These are phyloP conservation scores for Nicotiana paniculata DNA, from an alignment of 257 asterid genomes.

Conservation along the genomic window DNA sequence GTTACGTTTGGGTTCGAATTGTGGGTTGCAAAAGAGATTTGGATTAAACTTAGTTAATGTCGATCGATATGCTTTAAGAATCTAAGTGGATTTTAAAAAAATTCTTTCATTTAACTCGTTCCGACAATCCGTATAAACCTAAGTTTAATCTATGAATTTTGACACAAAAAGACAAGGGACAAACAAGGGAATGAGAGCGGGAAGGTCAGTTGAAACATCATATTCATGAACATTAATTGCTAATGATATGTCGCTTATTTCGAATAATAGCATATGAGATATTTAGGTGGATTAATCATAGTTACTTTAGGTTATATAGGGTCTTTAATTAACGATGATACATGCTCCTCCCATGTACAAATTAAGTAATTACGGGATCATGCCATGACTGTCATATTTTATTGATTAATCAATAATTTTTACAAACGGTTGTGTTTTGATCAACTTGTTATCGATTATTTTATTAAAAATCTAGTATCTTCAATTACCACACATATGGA, in stretches of 20 bases:
- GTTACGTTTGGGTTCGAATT: not conserved
- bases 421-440: rapidly evolving
- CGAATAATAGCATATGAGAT: not conserved
- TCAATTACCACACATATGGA: rapidly evolving
- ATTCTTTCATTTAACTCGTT: not conserved
- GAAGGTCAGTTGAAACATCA: not conserved
- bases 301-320: not conserved
- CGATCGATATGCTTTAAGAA: not conserved
- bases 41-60: not conserved
- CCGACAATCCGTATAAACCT: not conserved
- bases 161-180: not conserved
- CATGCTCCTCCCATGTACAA: not conserved
- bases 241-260: not conserved
- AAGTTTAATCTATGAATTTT: not conserved
- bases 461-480: not conserved
- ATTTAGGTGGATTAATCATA: not conserved
- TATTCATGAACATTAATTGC: not conserved
- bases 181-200: not conserved
- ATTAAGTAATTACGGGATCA: not conserved
- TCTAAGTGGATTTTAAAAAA: not conserved
- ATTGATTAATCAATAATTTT: not conserved
- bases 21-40: not conserved
- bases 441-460: not conserved
- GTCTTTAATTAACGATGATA: not conserved
- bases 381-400: not conserved